These are phyloP conservation scores for Eucalyptus albens DNA, from an alignment of 345 rosid genomes.

Conservation along the genomic window DNA sequence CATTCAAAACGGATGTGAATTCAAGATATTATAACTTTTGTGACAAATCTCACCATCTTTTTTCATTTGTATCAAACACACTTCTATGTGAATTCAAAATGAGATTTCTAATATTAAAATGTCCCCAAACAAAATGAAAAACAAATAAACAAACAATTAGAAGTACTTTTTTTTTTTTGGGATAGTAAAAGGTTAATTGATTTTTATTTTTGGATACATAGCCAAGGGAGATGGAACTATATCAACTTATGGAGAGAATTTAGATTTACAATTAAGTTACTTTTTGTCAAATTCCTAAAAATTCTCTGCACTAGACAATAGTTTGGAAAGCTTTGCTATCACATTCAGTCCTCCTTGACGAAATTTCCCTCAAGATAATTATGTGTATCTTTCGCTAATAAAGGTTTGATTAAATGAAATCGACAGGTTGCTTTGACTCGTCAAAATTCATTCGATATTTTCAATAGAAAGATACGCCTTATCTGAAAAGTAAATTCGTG, in stretches of 20 bases:
- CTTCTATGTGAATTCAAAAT: rapidly evolving
- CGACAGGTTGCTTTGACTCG: rapidly evolving
- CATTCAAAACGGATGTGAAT: no score
- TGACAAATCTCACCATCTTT: rapidly evolving
- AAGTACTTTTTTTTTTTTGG: background rate
- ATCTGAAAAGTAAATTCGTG: rapidly evolving
- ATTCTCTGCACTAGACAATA: rapidly evolving
- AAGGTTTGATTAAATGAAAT: background rate
- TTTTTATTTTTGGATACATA: background rate
- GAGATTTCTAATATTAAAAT: no score
- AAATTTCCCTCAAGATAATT: background rate
- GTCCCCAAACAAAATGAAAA: no score
- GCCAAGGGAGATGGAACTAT: background rate
- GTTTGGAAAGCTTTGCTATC: background rate
- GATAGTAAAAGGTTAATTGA: background rate
- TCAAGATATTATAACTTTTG: no score
- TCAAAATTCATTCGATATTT: background rate
- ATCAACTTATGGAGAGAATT: rapidly evolving
- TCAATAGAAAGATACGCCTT: background rate
- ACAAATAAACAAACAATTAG: no score
- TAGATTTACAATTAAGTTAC: background rate
- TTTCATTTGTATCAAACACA: no score
- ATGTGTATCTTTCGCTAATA: rapidly evolving
- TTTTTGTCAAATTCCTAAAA: background rate
- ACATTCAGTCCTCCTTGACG: rapidly evolving